These are phyloP conservation scores for Cruciata laevipes DNA, from an alignment of 257 asterid genomes.

Conservation along the genomic window DNA sequence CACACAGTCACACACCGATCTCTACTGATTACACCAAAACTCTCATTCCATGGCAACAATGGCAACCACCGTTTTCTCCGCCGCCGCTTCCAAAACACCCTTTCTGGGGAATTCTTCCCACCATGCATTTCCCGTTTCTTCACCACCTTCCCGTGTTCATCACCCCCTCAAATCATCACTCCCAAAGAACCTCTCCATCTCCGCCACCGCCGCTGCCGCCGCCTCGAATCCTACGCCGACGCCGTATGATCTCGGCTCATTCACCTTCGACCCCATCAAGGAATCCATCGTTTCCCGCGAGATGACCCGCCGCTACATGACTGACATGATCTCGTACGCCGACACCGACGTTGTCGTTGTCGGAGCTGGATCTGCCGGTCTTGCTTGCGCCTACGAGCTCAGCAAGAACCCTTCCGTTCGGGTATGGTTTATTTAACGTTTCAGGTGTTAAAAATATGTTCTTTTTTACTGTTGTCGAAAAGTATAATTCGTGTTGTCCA, in stretches of 20 bases:
- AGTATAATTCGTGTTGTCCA: too few relatives aligned
- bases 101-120: conserved; percentile 39
- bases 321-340: conserved; percentile 69
- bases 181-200: conserved; percentile 18
- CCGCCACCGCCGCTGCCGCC: conserved; percentile 48
- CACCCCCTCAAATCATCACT: conserved; percentile 33
- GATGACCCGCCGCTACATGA: conserved; percentile 75
- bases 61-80: conserved; percentile 50
- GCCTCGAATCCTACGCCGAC: conserved; percentile 17
- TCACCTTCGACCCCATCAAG: conserved; percentile 51
- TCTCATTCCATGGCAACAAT: conserved; percentile 35
- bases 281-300: conserved; percentile 74
- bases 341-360: conserved; percentile 68
- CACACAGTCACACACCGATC: too few relatives aligned
- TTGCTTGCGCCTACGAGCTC: conserved; percentile 70
- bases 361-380: conserved; percentile 84
- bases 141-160: conserved; percentile 26
- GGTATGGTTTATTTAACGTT: conserved; percentile 13
- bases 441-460: not conserved
- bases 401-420: conserved; percentile 49
- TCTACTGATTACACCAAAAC: too few relatives aligned
- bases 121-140: conserved; percentile 34
- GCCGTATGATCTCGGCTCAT: conserved; percentile 41
- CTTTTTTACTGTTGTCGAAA: too few relatives aligned
- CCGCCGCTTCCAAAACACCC: conserved; percentile 28